Base-by-base conservation (phyloP, 139 green algal genomes). In the Ettlia oleoabundans region DNA sequence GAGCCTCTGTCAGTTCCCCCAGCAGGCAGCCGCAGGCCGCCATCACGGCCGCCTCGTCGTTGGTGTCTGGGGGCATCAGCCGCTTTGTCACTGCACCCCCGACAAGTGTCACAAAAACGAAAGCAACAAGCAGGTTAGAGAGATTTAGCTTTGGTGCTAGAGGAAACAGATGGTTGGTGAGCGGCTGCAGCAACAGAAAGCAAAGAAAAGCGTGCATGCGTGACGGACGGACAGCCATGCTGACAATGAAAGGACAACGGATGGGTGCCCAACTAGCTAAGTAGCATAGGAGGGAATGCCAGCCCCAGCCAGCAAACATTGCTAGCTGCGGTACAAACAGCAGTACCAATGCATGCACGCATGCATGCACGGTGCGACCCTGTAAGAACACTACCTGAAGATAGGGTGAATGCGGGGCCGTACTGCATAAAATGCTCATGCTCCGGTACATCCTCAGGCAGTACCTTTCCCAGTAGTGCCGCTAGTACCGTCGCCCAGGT, bases 1-100 rank as follows among this genome's bases (percentile, higher is more conserved):
- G 86, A 1, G 86, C 69, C 55, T 93, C 90, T 4, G 53, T 82
- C 42, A 96, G 93, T 4, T 87, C 89, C 15, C 61, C 30, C 3
- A 86, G 33, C 40, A 88, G 74, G 35, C 37, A 13, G 38, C 52
- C 7, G 40, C 84, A 82, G 37, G 58, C 33, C 2, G 26, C 58
- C 38, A 43, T 38, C 40, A 86, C 55, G 6, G 32, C 43, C 0
- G n/a, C 55, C 9, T 53, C 26, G 47, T 33, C 8, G 47, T 70
- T 85, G 19, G 41, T 53, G 33, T 85, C 74, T 42, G 35, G 41
- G 8, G 62, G 51, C 74, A 86, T 53, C 13, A 78, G 55, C 47
- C 41, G 70, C 81, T 67, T 81, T 21, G 43, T 52, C 3, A 40
- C 77, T 82, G 77, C 77, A 32, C 8, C 18, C 18, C 0, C 6